phyloP scores from a whole-genome alignment of 768 basidiomycete genomes.

The Calocera viscosa region DNA sequence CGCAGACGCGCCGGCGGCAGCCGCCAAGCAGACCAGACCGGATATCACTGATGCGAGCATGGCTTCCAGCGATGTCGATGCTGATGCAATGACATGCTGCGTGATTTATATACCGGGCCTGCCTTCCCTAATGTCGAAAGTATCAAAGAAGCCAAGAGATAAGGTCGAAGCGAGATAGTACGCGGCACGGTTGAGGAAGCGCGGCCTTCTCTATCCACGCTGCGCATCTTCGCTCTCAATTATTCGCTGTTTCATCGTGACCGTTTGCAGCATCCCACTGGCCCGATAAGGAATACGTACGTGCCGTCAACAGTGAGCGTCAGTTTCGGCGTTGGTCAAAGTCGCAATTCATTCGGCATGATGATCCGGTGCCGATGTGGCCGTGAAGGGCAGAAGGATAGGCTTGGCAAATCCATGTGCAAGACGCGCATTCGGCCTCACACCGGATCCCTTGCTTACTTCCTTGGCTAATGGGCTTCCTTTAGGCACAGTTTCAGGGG shows the following conservation, averaged over 20 bases:
- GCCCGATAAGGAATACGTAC: background rate
- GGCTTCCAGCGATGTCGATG: constrained; percentile 5
- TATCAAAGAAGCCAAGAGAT: background rate
- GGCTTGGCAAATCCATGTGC: background rate
- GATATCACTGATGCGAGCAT: constrained; percentile 1
- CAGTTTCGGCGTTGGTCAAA: background rate
- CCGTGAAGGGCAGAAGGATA: background rate
- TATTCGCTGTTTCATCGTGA: background rate
- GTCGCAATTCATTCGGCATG: background rate
- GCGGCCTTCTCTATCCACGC: background rate
- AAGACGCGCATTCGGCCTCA: background rate
- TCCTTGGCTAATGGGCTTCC: too few relatives aligned
- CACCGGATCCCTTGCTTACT: constrained; percentile 3
- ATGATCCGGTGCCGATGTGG: background rate
- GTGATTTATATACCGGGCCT: background rate
- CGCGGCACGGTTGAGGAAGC: background rate
- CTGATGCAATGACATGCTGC: background rate
- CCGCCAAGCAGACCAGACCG: background rate
- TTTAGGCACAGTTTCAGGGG: too few relatives aligned
- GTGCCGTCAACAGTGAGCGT: background rate
- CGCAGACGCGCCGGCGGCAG: background rate
- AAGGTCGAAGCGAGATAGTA: background rate
- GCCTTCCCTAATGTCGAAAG: background rate
- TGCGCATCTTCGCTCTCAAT: background rate
- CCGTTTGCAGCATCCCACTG: constrained; percentile 5